A percentile compares a stretch with the other conserved stretches of the same genome.
These are phyloP conservation scores for Penicillium roqueforti DNA, from an alignment of 495 filamentous ascomycete genomes.

Conservation along the genomic window DNA sequence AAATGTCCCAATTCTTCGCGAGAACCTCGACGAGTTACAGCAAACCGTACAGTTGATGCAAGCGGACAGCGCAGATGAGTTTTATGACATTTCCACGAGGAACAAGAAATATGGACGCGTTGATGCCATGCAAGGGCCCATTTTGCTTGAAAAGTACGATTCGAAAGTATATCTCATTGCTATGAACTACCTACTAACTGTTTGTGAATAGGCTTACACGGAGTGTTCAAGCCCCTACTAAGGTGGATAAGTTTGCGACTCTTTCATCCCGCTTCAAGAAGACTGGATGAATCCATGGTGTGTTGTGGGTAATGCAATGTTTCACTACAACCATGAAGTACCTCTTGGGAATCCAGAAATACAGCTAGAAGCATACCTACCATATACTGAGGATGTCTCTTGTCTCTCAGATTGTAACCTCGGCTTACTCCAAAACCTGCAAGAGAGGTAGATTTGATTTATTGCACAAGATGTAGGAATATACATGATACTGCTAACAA, in stretches of 20 bases:
- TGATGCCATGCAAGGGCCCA: constrained; percentile 80
- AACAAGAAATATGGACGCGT: constrained; percentile 93
- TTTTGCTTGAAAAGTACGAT: constrained; percentile 80
- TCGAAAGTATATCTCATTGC: neutral
- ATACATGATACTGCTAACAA: neutral
- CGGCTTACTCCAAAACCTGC: neutral
- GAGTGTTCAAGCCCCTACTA: constrained; percentile 54
- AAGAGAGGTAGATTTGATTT: neutral
- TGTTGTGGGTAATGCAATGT: neutral
- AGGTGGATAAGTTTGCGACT: constrained; percentile 60
- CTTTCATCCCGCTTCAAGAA: constrained; percentile 71
- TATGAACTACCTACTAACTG: constrained; percentile 35
- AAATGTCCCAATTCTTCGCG: constrained; percentile 70
- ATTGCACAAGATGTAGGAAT: neutral
- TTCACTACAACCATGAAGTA: neutral
- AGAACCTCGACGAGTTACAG: constrained; percentile 86
- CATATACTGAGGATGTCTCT: neutral
- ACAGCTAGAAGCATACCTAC: no score
- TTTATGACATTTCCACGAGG: constrained; percentile 79
- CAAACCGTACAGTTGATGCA: constrained; percentile 87
- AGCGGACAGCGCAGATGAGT: constrained; percentile 85
- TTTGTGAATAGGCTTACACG: constrained; percentile 53
- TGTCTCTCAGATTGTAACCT: neutral
- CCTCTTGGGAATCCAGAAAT: neutral
- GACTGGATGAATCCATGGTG: constrained; percentile 20